Percentiles rank a stretch among this genome's conserved stretches.
Evolutionary conservation across 768 basidiomycete species (phyloP).

Genomic region (Kondoa subrosea): DNA sequence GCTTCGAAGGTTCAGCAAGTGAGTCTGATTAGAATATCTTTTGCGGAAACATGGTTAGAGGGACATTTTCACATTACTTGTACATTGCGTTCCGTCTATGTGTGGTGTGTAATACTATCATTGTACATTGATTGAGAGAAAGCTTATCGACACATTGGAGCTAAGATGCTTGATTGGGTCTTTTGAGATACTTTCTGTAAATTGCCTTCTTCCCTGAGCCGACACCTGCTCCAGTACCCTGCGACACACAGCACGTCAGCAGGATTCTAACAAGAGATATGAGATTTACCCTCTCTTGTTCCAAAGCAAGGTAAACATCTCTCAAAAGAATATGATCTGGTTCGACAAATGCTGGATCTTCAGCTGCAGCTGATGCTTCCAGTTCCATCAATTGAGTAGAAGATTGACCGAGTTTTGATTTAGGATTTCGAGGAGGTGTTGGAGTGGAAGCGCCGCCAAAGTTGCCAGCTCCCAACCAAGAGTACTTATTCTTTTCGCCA

Average conservation of each 20-base stretch:
- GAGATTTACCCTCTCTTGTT: constrained; percentile 40
- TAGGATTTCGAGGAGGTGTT: constrained; percentile 6
- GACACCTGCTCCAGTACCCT: constrained; percentile 14
- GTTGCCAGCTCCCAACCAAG: constrained; percentile 60
- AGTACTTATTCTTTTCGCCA: constrained; percentile 45
- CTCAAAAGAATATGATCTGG: constrained; percentile 42
- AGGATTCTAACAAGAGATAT: too few species aligned
- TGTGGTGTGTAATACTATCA: neutral
- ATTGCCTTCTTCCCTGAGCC: constrained; percentile 13
- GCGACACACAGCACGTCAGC: too few species aligned
- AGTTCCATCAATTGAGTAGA: neutral
- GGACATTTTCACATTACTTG: neutral
- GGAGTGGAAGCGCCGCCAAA: constrained; percentile 9
- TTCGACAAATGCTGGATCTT: constrained; percentile 27
- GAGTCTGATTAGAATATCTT: constrained; percentile 9
- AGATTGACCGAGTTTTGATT: constrained; percentile 3
- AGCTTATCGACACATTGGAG: constrained; percentile 13
- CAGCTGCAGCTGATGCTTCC: neutral
- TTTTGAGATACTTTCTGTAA: too few species aligned
- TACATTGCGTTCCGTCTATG: neutral
- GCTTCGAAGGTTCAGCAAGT: neutral
- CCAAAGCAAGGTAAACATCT: constrained; percentile 72
- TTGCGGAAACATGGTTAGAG: too few species aligned
- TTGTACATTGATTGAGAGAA: neutral
- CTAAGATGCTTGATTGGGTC: too few species aligned